Base-by-base conservation (phyloP, 345 rosid species). In the Acer campestre region DNA sequence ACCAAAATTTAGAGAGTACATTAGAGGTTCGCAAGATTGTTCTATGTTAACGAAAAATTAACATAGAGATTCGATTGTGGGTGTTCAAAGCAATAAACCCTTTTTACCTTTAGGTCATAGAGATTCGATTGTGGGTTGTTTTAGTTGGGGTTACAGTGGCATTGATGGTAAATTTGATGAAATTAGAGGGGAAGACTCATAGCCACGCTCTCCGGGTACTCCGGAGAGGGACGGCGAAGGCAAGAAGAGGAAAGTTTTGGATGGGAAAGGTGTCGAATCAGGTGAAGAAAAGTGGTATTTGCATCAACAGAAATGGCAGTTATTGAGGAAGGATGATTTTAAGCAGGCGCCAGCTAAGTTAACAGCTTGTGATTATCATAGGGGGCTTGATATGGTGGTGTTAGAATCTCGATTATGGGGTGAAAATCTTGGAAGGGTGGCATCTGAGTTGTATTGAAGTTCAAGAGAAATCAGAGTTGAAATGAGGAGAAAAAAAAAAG, bases 51-150 rank as follows among this genome's bases (percentile, higher is more conserved):
- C 61, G 88, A 86, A 69, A 90, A 91, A 75, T 73, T 84, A 53
- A 85, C 99, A 96, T 76, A 89, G 97, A 80, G 98, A 94, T 82
- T 79, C 90, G 35, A 89, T 94, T 61, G 86, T 96, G 12, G 98
- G 98, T 58, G 97, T 68, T 96, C n/a, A n/a, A n/a, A n/a, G n/a
- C n/a, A n/a, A n/a, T n/a, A n/a, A n/a, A n/a, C n/a, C n/a, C n/a
- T n/a, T n/a, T n/a, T n/a, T n/a, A n/a, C n/a, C n/a, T n/a, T n/a
- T n/a, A n/a, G n/a, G n/a, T n/a, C n/a, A n/a, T n/a, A n/a, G n/a
- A n/a, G n/a, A n/a, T 96, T 71, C 99, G 98, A 81, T 97, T 98
- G 40, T 94, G 99, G 99, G 99, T 73, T 86, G 93, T 35, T 88
- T 89, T 62, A 94, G 97, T 77, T 96, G 98, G 98, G 88, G 84